Conservation (phyloP, 495 filamentous ascomycete genomes). For the Annulohypoxylon moriforme region DNA sequence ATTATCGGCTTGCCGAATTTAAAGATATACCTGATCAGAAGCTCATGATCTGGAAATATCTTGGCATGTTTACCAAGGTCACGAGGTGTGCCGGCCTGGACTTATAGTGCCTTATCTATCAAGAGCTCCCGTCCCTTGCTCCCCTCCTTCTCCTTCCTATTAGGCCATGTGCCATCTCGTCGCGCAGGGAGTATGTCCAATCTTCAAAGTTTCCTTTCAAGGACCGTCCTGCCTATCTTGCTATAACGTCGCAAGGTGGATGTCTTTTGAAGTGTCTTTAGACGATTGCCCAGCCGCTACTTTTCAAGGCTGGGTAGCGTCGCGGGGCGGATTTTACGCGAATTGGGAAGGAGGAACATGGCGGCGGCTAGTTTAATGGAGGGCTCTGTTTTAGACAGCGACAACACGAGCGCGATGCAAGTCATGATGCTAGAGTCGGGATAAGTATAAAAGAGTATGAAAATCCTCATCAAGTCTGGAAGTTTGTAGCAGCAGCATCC, state of each 20-base stretch:
- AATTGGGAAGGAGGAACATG: conserved; percentile 44
- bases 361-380: conserved; percentile 32
- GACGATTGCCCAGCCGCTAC: conserved; percentile 35
- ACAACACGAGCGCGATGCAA: conserved; percentile 38
- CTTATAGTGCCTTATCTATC: conserved; percentile 42
- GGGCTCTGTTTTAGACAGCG: conserved; percentile 38
- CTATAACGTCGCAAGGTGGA: conserved; percentile 27
- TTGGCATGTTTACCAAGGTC: conserved; percentile 29
- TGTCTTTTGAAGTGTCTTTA: conserved; percentile 38
- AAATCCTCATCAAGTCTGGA: conserved; percentile 39
- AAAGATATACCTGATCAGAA: conserved; percentile 27
- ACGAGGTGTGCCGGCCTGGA: conserved; percentile 33
- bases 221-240: conserved; percentile 35
- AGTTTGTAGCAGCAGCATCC: conserved; percentile 44
- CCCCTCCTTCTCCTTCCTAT: conserved; percentile 30
- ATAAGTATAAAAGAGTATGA: conserved; percentile 44
- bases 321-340: conserved; percentile 37
- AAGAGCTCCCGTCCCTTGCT: conserved; percentile 31
- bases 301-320: conserved; percentile 37
- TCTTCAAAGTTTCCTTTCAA: conserved; percentile 19
- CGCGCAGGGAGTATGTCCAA: conserved; percentile 21
- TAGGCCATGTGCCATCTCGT: conserved; percentile 27
- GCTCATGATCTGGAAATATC: conserved; percentile 26
- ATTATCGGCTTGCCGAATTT: conserved; percentile 30
- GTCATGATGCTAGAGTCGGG: conserved; percentile 36